Conservation (phyloP, 2,329 filamentous ascomycete genomes). For the Colletotrichum scovillei region DNA sequence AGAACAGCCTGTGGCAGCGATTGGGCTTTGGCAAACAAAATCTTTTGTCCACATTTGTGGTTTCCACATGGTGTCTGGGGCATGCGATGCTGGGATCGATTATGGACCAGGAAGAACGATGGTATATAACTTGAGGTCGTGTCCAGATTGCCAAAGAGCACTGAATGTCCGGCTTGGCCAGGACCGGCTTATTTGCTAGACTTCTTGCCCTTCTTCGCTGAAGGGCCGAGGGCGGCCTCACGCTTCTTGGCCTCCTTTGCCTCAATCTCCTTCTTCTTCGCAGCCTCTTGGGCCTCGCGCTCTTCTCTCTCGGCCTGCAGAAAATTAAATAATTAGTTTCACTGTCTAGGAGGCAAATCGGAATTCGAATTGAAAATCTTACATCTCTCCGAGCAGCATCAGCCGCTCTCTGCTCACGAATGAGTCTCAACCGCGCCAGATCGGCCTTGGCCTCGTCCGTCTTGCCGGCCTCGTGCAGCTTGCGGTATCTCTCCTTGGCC, state of each 20-base stretch:
- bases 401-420: conserved; percentile 86
- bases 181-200: conserved; percentile 36
- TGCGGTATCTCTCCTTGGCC: conserved; percentile 90
- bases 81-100: conserved; percentile 6
- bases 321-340: background rate
- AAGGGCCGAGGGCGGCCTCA: conserved; percentile 59
- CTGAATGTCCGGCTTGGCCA: background rate
- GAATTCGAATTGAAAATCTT: conserved; percentile 39
- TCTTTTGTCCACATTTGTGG: conserved; percentile 7
- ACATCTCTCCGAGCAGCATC: conserved; percentile 86
- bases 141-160: background rate
- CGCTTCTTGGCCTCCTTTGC: conserved; percentile 67
- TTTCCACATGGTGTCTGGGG: conserved; percentile 3
- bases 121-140: conserved; percentile 13
- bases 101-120: conserved; percentile 12
- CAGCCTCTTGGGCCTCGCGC: conserved; percentile 61
- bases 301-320: conserved; percentile 69
- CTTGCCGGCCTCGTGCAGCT: conserved; percentile 93
- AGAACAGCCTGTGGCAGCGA: background rate
- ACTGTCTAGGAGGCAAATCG: background rate
- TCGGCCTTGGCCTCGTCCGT: conserved; percentile 95
- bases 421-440: conserved; percentile 82
- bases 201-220: conserved; percentile 58
- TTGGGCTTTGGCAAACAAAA: background rate
- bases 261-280: conserved; percentile 62